Evolutionary conservation across 192 early-diverging fungal genomes (phyloP), one percentile per base, ranked within the genome.

Genomic region (Gigaspora rosea): DNA sequence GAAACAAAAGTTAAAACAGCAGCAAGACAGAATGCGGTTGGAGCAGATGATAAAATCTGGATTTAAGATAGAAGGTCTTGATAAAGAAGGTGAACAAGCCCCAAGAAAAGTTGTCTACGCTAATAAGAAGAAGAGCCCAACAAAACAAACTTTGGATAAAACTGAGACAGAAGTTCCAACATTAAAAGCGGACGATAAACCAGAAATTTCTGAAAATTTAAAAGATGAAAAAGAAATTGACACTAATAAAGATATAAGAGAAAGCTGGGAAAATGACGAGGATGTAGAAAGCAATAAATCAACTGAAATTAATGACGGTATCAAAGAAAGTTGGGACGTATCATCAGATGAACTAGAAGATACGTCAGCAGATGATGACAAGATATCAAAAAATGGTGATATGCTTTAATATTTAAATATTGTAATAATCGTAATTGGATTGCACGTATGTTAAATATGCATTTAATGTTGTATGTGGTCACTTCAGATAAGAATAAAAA

Each of bases 1-100:
- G 82, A 89, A 93, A n/a, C 95, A 98, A 81, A 96, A 94, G 84
- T 90, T 90, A 70, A 94, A 91, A 59, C 88, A 95, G 79, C 88
- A 87, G 7, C 87, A 84, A 52, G 90, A 89, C 65, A 85, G 93
- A 75, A 81, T 88, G 47, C 89, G 88, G 74, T 87, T 93, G 47
- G 87, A 96, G 77, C 90, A 89, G 35, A 83, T 97, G 85, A 79
- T 97, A 9, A 90, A 90, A 18, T 87, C 94, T 9, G 96, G 96
- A 33, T 84, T 89, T 68, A 92, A 92, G 82, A 87, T 97, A 49
- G 91, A 86, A 52, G 93, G 88, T 76, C 83, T 93, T 13, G 78
- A 75, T 65, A 84, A 82, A 46, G 74, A 77, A 32, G 63, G 71
- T 20, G 82, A 78, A 11, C 83, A 82, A 12, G 90, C 91, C 73